Evolutionary conservation across 169 alveolate species (phyloP).

Genomic region (Plasmodium coatneyi): DNA sequence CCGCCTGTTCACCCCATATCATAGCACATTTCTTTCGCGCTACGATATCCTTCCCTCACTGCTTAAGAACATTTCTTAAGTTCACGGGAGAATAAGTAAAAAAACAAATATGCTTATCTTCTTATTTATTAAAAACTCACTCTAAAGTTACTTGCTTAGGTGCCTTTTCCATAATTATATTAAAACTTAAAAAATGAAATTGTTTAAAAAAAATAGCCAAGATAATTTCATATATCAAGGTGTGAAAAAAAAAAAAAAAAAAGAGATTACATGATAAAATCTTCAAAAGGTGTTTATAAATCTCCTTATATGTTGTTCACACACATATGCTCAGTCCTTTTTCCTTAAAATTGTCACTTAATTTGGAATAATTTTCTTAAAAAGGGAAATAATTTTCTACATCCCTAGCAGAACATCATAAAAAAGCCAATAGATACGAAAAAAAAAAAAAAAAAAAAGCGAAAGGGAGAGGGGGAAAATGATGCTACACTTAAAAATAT

Average conservation of each 20-base stretch:
- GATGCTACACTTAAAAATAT: not conserved
- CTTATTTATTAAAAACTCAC: conserved; percentile 46
- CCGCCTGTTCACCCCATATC: not conserved
- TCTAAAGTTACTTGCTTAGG: conserved; percentile 70
- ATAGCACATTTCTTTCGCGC: not conserved
- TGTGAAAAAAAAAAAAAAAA: not conserved
- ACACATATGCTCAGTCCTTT: not conserved
- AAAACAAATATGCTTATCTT: conserved; percentile 8
- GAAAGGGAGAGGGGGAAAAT: not conserved
- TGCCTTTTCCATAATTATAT: conserved; percentile 33
- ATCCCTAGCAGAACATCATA: not conserved
- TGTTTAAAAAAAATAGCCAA: conserved; percentile 5
- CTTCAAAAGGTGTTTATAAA: not conserved
- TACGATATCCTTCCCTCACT: not conserved
- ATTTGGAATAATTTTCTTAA: not conserved
- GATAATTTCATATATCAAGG: not conserved
- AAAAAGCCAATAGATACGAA: not conserved
- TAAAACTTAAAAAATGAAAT: conserved; percentile 7
- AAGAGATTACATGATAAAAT: not conserved
- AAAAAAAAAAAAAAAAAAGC: not conserved
- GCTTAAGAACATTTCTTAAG: not conserved
- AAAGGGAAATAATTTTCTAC: conserved; percentile 11
- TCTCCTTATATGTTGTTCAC: not conserved
- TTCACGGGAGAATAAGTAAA: not conserved
- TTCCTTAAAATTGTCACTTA: not conserved